A percentile compares a stretch with the other conserved stretches of the same genome.
phyloP scores from a whole-genome alignment of 2,329 filamentous ascomycete genomes.

The Apiospora aurea region DNA sequence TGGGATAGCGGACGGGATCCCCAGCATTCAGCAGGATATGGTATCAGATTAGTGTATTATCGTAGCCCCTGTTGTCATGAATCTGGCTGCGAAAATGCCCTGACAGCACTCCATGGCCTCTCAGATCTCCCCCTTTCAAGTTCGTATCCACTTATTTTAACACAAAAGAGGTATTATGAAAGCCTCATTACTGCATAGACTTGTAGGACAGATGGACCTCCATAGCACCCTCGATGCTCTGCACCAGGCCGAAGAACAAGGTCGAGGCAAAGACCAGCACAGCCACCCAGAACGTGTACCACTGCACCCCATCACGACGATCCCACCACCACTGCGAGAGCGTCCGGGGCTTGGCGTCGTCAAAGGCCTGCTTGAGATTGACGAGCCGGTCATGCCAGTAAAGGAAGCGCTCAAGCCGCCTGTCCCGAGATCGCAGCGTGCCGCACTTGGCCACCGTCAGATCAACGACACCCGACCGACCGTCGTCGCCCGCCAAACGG shows the following conservation, averaged over 20 bases:
- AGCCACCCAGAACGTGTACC: background rate
- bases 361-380: background rate
- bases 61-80: no score
- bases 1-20: no score
- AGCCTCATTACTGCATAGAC: background rate
- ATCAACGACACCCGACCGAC: background rate
- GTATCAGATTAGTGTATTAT: no score
- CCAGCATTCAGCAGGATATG: no score
- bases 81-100: no score
- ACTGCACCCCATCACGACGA: background rate
- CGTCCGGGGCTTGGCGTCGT: background rate
- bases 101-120: no score
- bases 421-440: background rate
- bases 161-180: no score
- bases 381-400: background rate
- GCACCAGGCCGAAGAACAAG: background rate
- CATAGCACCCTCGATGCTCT: background rate
- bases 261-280: background rate
- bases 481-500: background rate
- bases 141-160: no score
- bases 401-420: background rate
- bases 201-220: background rate
- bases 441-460: background rate
- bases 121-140: no score
- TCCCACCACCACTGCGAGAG: constrained; percentile 5